phyloP scores from a whole-genome alignment of 2,329 filamentous ascomycete genomes.

The Sarocladium oryzae region DNA sequence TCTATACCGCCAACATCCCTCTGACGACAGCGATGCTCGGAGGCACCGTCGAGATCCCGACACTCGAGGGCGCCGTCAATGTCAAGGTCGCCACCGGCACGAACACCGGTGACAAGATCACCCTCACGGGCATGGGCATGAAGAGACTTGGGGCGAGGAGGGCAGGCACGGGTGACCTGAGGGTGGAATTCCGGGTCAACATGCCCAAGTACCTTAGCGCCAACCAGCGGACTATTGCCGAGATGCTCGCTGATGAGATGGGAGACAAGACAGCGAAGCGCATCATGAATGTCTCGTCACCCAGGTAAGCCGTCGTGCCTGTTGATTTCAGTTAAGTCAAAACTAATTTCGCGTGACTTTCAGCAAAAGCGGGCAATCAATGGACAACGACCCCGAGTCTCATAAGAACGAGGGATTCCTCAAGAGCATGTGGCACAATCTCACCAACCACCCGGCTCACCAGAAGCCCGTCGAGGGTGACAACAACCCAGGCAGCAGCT shows the following conservation, averaged over 20 bases:
- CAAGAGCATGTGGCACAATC: slow-evolving; percentile 86
- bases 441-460: slow-evolving; percentile 69
- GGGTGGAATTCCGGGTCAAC: slow-evolving; percentile 86
- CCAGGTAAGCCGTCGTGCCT: slow-evolving; percentile 21
- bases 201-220: slow-evolving; percentile 93
- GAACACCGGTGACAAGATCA: slow-evolving; percentile 86
- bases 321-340: too few relatives aligned
- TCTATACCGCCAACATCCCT: slow-evolving; percentile 87
- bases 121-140: slow-evolving; percentile 88
- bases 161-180: slow-evolving; percentile 69
- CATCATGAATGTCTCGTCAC: slow-evolving; percentile 69
- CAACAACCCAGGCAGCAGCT: slow-evolving; percentile 17
- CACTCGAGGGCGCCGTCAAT: slow-evolving; percentile 82
- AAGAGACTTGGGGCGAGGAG: slow-evolving; percentile 67
- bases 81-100: slow-evolving; percentile 90
- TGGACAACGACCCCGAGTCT: slow-evolving; percentile 30
- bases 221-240: slow-evolving; percentile 87
- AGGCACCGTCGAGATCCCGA: slow-evolving; percentile 83
- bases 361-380: slow-evolving; percentile 1
- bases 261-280: slow-evolving; percentile 85
- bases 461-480: slow-evolving; percentile 29
- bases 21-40: slow-evolving; percentile 89
- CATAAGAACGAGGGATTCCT: slow-evolving; percentile 85
- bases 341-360: background rate
- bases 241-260: slow-evolving; percentile 97